phyloP scores from a whole-genome alignment of 2,329 filamentous ascomycete genomes.

The Pseudopyrenochaeta lycopersici region DNA sequence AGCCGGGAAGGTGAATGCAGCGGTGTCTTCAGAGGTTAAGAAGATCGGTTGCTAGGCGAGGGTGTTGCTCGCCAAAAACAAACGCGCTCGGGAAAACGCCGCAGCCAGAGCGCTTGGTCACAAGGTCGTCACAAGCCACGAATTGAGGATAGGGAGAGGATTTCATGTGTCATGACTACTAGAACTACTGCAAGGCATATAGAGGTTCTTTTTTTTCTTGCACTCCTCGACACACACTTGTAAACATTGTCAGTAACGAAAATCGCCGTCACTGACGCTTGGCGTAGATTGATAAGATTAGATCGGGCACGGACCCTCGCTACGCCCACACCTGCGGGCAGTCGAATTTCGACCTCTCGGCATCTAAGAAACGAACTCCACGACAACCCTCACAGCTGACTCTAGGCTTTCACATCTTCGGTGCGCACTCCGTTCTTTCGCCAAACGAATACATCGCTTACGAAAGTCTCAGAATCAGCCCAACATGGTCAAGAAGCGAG shows the following conservation, averaged over 20 bases:
- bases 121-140: not conserved
- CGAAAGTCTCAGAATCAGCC: constrained; percentile 56
- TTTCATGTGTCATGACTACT: not conserved
- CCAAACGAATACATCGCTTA: constrained; percentile 22
- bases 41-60: constrained; percentile 29
- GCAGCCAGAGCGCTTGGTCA: constrained; percentile 6
- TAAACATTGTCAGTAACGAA: not conserved
- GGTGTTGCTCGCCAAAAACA: constrained; percentile 29
- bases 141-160: not conserved
- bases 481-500: constrained; percentile 80
- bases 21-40: constrained; percentile 24
- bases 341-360: constrained; percentile 31
- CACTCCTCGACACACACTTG: not conserved
- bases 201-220: not conserved
- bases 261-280: not conserved
- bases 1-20: constrained; percentile 25
- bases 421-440: constrained; percentile 31
- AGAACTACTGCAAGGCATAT: not conserved
- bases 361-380: constrained; percentile 32
- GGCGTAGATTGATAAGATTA: not conserved
- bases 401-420: constrained; percentile 48
- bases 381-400: constrained; percentile 47
- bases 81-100: constrained; percentile 25
- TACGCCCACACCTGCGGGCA: constrained; percentile 27
- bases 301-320: constrained; percentile 13